Conservation (phyloP, 2,329 filamentous ascomycete genomes). For the Colletotrichum abscissum region DNA sequence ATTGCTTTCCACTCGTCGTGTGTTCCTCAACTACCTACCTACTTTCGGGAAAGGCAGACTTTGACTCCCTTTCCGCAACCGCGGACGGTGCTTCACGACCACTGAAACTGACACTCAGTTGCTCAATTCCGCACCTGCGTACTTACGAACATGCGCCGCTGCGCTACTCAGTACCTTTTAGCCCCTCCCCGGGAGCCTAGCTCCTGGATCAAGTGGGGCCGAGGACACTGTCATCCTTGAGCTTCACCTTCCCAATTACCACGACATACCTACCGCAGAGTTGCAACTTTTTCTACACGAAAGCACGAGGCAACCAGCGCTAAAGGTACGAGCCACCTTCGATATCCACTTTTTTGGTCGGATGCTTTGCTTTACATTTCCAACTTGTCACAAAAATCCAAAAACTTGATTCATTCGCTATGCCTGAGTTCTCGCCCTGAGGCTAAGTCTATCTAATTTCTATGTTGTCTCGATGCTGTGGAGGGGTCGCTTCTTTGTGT, state of each 20-base stretch:
- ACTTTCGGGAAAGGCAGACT: neutral
- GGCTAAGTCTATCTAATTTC: neutral
- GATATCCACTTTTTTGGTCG: neutral
- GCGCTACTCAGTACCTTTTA: neutral
- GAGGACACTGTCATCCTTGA: neutral
- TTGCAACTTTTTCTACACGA: neutral
- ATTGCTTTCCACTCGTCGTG: too few relatives aligned
- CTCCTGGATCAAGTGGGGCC: neutral
- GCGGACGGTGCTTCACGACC: neutral
- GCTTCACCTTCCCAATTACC: neutral
- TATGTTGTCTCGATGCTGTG: neutral
- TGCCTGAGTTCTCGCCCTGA: neutral
- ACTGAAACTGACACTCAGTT: neutral
- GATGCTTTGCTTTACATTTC: neutral
- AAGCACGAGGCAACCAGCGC: neutral
- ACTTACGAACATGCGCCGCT: neutral
- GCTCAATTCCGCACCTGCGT: neutral
- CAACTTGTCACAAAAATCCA: neutral
- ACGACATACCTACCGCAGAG: neutral
- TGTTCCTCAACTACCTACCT: too few relatives aligned
- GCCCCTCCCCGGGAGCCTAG: too few relatives aligned
- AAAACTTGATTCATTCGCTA: neutral
- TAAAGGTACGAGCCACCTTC: neutral
- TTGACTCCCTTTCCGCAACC: neutral
- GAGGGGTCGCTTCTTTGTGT: neutral